Evolutionary conservation across 148 eudicot species (phyloP), one percentile per base, ranked within the genome.

Genomic region (Diospyros lotus): DNA sequence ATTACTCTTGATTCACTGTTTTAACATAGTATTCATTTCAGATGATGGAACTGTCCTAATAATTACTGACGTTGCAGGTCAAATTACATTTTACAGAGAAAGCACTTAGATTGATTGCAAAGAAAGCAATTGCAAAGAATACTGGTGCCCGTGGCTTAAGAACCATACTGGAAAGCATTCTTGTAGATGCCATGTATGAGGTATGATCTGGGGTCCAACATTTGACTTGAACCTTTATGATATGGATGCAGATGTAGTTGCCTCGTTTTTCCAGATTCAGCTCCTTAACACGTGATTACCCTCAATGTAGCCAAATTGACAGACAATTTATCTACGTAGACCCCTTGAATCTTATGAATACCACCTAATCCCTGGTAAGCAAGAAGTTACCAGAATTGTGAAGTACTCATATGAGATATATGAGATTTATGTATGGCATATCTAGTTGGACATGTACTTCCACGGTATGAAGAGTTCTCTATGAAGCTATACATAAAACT

Each of bases 61-160:
- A 6, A 40, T 44, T 38, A 54, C 28, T 78, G 64, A 58, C 63
- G 46, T 76, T 70, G 46, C 75, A 89, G 92, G 92, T 80, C 61
- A 79, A 85, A 66, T 78, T 89, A 64, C 85, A 83, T 58, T 87
- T 89, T 51, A 87, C 90, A 9, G 87, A 87, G 40, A 64, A 46
- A 69, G 88, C 93, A 13, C 77, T 89, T 75, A 81, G 80, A 74
- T 76, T 83, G 72, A 89, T 89, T 75, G 88, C 93, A 18, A 80
- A 81, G 82, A 89, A 81, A 82, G 90, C 93, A 38, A 85, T 83
- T 73, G 80, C 86, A 9, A 85, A 82, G 76, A 87, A 89, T 59
- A 89, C 93, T 46, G 93, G 93, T 60, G 93, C 93, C 61, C 90
- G 93, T 10, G 93, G 90, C 58, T 79, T 89, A 50, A 78, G 93